Percentiles rank a stretch among this genome's conserved stretches.
Conservation (phyloP, 2,329 filamentous ascomycete species). For the Xylaria hypoxylon region DNA sequence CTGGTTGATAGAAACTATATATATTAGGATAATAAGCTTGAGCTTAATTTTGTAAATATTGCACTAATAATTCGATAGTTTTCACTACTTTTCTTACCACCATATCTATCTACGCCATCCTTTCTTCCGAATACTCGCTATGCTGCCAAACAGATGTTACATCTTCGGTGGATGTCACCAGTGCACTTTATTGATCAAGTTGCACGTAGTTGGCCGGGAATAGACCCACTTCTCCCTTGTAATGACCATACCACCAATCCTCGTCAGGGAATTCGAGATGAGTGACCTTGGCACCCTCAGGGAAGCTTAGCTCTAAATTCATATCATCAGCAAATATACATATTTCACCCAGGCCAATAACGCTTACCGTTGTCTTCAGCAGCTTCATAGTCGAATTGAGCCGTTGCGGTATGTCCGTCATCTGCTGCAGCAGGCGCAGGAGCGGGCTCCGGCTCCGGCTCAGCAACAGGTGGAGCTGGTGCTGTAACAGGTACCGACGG, state of each 20-base stretch:
- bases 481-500: slow-evolving; percentile 51
- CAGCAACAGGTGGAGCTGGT: slow-evolving; percentile 55
- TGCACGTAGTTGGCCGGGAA: slow-evolving; percentile 83
- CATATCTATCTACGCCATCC: slow-evolving; percentile 35
- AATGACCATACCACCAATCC: slow-evolving; percentile 97
- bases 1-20: not conserved
- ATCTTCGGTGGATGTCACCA: slow-evolving; percentile 5
- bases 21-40: not conserved
- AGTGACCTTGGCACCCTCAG: slow-evolving; percentile 85
- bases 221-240: slow-evolving; percentile 80
- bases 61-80: slow-evolving; percentile 22
- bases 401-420: slow-evolving; percentile 77
- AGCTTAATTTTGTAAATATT: slow-evolving; percentile 17
- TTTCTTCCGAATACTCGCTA: slow-evolving; percentile 36
- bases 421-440: slow-evolving; percentile 54
- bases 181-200: slow-evolving; percentile 44
- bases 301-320: slow-evolving; percentile 76
- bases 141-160: slow-evolving; percentile 29
- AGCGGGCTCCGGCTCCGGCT: slow-evolving; percentile 47
- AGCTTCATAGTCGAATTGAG: slow-evolving; percentile 95
- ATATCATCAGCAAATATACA: slow-evolving; percentile 56
- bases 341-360: not conserved
- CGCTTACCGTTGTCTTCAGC: slow-evolving; percentile 87
- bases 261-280: slow-evolving; percentile 95
- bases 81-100: slow-evolving; percentile 30